Evolutionary conservation across 306 rosid genomes (phyloP).

Genomic region (Pachyrhizus erosus): DNA sequence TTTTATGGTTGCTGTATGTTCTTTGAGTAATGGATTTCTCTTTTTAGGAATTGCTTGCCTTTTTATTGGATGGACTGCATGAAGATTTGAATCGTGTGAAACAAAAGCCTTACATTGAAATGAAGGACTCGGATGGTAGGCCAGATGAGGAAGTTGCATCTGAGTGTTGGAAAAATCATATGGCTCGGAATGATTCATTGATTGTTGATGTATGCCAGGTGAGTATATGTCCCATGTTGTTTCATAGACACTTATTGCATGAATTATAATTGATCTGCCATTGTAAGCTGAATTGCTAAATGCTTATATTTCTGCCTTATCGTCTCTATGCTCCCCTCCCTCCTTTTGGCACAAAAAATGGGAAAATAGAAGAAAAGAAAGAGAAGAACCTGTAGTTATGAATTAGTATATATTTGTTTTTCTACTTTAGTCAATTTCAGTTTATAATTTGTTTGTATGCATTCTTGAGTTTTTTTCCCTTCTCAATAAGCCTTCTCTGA

Average conservation of each 20-base stretch:
- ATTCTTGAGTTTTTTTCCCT: conserved; percentile 23
- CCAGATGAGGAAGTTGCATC: conserved; percentile 94
- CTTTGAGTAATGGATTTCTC: conserved; percentile 38
- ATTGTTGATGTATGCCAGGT: conserved; percentile 99
- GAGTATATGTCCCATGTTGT: conserved; percentile 46
- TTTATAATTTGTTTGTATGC: neutral
- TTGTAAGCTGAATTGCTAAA: conserved; percentile 1
- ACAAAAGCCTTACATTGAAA: conserved; percentile 96
- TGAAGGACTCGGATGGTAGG: conserved; percentile 89
- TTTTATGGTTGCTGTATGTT: conserved; percentile 32
- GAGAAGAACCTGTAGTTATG: neutral
- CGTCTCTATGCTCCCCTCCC: neutral
- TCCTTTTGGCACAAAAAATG: neutral
- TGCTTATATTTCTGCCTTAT: neutral
- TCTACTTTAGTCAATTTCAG: neutral
- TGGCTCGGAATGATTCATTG: conserved; percentile 96
- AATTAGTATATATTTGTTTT: conserved; percentile 6
- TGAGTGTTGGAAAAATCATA: conserved; percentile 97
- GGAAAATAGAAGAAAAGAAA: neutral
- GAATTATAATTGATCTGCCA: conserved; percentile 31
- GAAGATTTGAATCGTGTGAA: conserved; percentile 99
- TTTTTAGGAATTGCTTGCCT: conserved; percentile 94
- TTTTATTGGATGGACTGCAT: conserved; percentile 97
- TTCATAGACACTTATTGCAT: conserved; percentile 11
- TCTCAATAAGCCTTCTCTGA: conserved; percentile 12